Evolutionary conservation across 2,329 filamentous ascomycete species (phyloP), one percentile per base, ranked within the genome.

Genomic region (Colletotrichum agaves): DNA sequence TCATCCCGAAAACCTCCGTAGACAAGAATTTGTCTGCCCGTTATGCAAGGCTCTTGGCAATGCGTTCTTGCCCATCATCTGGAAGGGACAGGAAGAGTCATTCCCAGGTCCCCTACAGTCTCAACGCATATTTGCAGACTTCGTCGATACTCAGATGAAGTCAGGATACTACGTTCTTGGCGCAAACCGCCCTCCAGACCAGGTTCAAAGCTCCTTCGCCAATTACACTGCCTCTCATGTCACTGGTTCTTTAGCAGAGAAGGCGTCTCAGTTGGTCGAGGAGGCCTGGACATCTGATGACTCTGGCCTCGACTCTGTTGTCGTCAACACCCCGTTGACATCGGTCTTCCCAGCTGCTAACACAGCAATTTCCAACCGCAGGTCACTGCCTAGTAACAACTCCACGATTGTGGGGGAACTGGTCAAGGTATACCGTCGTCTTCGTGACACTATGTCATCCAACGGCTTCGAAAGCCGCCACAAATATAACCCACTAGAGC

Each of bases 31-130:
- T 77, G 92, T 98, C 61, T 99, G 96, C 73, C 96, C 96, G 1
- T 84, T 99, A 1, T 99, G 96, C 83, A 99, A 99, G 79, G 97
- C 96, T 3, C 85, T 99, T 0, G 96, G 96, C 3, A 99, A 99
- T 76, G 88, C 93, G 0, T 99, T 99, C 80, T 78, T 99, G 41
- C 97, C 97, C 0, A 93, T 99, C 69, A 90, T 97, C 41, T 99
- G 96, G 96, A 97, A 94, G 76, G 92, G 92, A 27, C 91, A 97
- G 74, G 93, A 97, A 73, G 93, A 97, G 75, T 88, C 90, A 2
- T 93, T 94, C 69, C 90, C 93, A 0, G 91, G 92, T 3, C 84
- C 88, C n/a, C 81, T 98, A 41, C 84, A 88, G 58, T 81, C 89
- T 5, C 76, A 84, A 35, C 78, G 78, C 17, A 77, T 84, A 1